These are phyloP conservation scores for Leishmania martiniquensis DNA, from an alignment of 208 protist species.

Conservation along the genomic window DNA sequence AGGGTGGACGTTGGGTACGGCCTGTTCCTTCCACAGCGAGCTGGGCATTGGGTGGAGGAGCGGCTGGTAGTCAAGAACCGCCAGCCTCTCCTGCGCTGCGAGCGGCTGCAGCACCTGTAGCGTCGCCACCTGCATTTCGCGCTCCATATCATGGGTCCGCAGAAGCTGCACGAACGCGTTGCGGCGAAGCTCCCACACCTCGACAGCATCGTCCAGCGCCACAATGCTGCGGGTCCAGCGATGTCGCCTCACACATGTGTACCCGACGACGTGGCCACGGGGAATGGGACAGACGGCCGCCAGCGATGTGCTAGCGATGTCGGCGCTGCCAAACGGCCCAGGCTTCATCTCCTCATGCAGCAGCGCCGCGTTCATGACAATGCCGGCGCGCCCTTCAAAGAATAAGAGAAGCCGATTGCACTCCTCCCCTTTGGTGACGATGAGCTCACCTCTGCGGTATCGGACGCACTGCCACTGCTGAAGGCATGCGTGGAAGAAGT, in stretches of 20 bases:
- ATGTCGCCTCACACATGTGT: conserved; percentile 81
- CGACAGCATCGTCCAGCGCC: conserved; percentile 57
- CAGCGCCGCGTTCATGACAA: conserved; percentile 47
- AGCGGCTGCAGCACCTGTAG: conserved; percentile 86
- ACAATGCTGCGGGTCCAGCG: conserved; percentile 71
- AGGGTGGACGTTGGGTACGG: conserved; percentile 70
- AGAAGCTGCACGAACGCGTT: conserved; percentile 61
- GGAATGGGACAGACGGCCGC: conserved; percentile 39
- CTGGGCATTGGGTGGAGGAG: conserved; percentile 65
- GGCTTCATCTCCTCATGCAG: conserved; percentile 23
- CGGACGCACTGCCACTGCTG: conserved; percentile 49
- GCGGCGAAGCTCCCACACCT: conserved; percentile 81
- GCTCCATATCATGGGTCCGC: conserved; percentile 52
- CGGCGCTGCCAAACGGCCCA: conserved; percentile 13
- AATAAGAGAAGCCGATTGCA: conserved; percentile 81
- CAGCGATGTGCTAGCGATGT: conserved; percentile 19
- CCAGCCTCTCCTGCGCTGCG: conserved; percentile 26
- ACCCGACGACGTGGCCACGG: conserved; percentile 61
- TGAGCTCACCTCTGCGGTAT: conserved; percentile 48
- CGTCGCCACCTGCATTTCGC: conserved; percentile 48
- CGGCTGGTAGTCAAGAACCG: conserved; percentile 74
- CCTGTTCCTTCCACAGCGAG: conserved; percentile 72
- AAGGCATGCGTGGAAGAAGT: conserved; percentile 38
- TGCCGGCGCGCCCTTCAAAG: conserved; percentile 53
- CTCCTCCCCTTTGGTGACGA: conserved; percentile 65